These are phyloP conservation scores for Sonneratia caseolaris DNA, from an alignment of 345 rosid genomes.

Conservation along the genomic window DNA sequence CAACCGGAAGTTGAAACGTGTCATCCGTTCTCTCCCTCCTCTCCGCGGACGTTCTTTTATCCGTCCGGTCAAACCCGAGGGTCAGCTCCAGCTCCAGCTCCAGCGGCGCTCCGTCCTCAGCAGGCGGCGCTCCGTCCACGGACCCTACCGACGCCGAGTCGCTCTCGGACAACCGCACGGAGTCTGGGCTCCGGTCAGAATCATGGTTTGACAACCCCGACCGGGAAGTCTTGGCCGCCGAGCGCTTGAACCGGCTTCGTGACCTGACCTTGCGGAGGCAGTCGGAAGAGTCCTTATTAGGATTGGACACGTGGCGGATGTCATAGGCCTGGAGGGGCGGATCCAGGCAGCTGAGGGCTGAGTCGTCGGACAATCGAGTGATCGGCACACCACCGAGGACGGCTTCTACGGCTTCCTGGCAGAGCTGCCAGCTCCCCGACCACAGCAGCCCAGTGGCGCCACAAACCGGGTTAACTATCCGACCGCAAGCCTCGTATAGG, in stretches of 20 bases:
- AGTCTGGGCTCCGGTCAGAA: conserved; percentile 11
- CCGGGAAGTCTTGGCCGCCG: conserved; percentile 7
- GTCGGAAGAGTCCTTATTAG: background rate
- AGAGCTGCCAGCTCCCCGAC: conserved; percentile 53
- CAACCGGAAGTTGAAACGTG: background rate
- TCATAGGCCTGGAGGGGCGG: conserved; percentile 12
- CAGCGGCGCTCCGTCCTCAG: conserved; percentile 12
- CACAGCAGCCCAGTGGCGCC: conserved; percentile 44
- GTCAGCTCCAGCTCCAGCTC: conserved; percentile 22
- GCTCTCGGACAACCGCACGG: conserved; percentile 11
- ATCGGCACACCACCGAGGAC: conserved; percentile 35
- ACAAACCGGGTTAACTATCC: conserved; percentile 42
- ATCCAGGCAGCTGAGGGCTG: background rate
- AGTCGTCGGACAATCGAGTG: conserved; percentile 11
- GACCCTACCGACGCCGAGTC: conserved; percentile 24
- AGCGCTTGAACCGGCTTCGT: conserved; percentile 19
- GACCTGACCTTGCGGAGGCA: conserved; percentile 19
- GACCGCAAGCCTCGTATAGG: conserved; percentile 54
- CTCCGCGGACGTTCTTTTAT: background rate
- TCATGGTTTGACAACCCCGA: conserved; percentile 1
- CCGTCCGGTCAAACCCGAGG: conserved; percentile 11
- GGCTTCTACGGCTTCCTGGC: conserved; percentile 51
- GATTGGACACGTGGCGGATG: conserved; percentile 30
- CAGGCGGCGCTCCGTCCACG: conserved; percentile 7
- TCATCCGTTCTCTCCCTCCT: background rate